phyloP scores from a whole-genome alignment of 768 basidiomycete species.

The Rhodotorula toruloides region DNA sequence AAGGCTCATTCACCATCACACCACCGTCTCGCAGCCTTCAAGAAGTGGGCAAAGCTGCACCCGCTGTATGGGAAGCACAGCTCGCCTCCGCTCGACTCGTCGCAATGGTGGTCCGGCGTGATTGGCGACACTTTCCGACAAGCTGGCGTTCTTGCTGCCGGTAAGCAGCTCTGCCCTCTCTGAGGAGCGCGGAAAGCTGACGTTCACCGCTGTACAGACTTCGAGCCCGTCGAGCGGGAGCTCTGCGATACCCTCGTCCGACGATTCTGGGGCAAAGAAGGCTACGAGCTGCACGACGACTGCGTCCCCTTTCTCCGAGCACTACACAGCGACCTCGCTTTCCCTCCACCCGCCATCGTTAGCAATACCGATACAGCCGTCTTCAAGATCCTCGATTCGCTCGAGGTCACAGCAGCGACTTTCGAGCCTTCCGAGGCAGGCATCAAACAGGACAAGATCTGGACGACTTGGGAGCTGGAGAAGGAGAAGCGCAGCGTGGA shows the following conservation, averaged over 20 bases:
- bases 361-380: conserved; percentile 27
- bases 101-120: conserved; percentile 23
- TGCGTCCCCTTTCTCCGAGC: conserved; percentile 7
- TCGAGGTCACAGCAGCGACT: not conserved
- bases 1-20: not conserved
- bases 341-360: conserved; percentile 8
- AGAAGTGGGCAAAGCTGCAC: not conserved
- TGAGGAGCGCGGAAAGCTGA: no score
- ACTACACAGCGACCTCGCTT: not conserved
- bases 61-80: conserved; percentile 35
- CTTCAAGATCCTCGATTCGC: conserved; percentile 6
- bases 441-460: conserved; percentile 10
- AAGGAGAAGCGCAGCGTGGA: conserved; percentile 10
- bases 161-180: not conserved
- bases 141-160: conserved; percentile 1
- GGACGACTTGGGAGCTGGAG: conserved; percentile 16
- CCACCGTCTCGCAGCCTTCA: conserved; percentile 4
- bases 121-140: conserved; percentile 24
- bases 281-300: conserved; percentile 31
- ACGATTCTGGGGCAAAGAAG: conserved; percentile 24
- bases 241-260: conserved; percentile 11
- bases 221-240: not conserved
- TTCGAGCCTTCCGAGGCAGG: not conserved
- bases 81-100: conserved; percentile 9
- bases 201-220: not conserved